A percentile compares a stretch with the other conserved stretches of the same genome.
Evolutionary conservation across 441 rosid species (phyloP).

Genomic region (Gossypium lobatum): DNA sequence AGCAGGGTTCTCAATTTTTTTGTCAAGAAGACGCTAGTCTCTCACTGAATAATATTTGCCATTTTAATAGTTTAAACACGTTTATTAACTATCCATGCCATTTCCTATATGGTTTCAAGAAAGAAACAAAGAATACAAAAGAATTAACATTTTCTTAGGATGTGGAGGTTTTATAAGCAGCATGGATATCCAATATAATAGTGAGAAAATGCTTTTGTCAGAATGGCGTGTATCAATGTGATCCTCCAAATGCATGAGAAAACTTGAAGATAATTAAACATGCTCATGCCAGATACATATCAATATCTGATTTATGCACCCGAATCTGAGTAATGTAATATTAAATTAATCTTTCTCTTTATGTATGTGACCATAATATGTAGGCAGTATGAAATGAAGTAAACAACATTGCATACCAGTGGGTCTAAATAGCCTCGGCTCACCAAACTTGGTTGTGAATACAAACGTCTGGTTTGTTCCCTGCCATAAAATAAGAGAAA

Average conservation of each 20-base stretch:
- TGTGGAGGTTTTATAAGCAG: not conserved
- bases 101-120: not conserved
- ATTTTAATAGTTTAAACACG: not conserved
- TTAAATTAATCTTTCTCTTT: too few species aligned
- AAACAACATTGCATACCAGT: constrained; percentile 52
- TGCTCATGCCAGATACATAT: not conserved
- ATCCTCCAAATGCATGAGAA: not conserved
- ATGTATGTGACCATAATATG: too few species aligned
- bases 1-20: not conserved
- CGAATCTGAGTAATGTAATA: not conserved
- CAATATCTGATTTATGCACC: not conserved
- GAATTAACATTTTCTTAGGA: not conserved
- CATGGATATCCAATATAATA: not conserved
- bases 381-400: not conserved
- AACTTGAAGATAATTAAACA: not conserved
- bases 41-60: not conserved
- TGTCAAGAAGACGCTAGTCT: not conserved
- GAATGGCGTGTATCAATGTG: not conserved
- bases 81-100: not conserved
- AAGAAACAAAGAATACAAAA: not conserved
- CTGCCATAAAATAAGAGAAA: constrained; percentile 29
- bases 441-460: constrained; percentile 84
- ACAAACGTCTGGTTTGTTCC: constrained; percentile 84
- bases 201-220: too few species aligned
- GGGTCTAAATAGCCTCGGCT: constrained; percentile 90